Percentiles rank a stretch among this genome's conserved stretches.
Conservation (phyloP, 225 moss, liverwort and hornwort genomes). For the Pseudisothecium myosuroides region DNA sequence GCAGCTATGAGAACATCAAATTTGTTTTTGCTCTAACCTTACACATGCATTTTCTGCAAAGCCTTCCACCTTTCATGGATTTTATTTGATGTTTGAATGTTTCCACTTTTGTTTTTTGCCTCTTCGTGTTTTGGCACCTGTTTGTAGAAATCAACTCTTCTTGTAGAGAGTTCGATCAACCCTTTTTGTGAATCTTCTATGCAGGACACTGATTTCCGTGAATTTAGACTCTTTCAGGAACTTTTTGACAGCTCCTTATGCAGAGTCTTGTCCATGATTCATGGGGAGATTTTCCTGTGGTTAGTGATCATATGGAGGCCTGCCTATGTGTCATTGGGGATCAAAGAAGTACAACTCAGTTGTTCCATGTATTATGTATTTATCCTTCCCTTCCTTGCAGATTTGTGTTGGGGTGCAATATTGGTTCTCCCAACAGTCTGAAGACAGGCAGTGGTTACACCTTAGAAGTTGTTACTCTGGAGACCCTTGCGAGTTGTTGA, state of each 20-base stretch:
- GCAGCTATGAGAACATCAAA: not conserved
- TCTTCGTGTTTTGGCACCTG: not conserved
- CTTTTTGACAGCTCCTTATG: not conserved
- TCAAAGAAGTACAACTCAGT: not conserved
- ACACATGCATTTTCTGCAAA: not conserved
- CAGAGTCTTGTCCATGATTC: not conserved
- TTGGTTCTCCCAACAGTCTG: not conserved
- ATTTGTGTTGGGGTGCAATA: slow-evolving; percentile 10
- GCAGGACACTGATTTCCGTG: not conserved
- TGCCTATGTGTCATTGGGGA: not conserved
- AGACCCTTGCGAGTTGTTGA: not conserved
- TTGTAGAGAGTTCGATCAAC: not conserved
- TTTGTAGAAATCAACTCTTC: not conserved
- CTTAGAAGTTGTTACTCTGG: not conserved
- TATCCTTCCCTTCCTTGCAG: slow-evolving; percentile 1
- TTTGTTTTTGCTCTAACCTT: not conserved
- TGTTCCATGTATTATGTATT: not conserved
- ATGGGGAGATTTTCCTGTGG: not conserved
- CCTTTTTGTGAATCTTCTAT: not conserved
- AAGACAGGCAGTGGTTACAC: not conserved
- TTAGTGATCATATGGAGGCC: not conserved
- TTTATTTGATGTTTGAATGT: not conserved
- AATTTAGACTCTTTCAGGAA: not conserved
- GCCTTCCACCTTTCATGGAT: not conserved
- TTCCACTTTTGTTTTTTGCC: not conserved